Evolutionary conservation across 2,329 filamentous ascomycete species (phyloP).

Genomic region (Epichloe sp.): DNA sequence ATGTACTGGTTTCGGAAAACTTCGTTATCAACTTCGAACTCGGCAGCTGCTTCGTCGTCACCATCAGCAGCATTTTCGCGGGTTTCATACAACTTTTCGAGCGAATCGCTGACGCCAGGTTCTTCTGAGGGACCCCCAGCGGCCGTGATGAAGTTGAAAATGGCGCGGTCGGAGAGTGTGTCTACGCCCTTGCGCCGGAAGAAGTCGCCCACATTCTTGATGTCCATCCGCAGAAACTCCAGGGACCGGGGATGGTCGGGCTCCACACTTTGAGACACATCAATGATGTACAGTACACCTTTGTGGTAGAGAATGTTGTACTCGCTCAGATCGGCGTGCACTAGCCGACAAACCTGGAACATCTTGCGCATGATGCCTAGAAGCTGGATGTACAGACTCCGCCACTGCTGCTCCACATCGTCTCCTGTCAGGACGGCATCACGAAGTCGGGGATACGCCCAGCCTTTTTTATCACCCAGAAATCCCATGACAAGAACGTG

Average conservation of each 20-base stretch:
- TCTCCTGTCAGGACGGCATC: constrained; percentile 65
- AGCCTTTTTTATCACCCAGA: constrained; percentile 74
- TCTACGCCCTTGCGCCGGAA: constrained; percentile 80
- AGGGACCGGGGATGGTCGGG: constrained; percentile 86
- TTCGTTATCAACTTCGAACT: constrained; percentile 68
- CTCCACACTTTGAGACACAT: constrained; percentile 95
- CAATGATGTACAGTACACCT: constrained; percentile 77
- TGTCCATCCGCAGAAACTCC: constrained; percentile 94
- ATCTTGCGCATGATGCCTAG: constrained; percentile 81
- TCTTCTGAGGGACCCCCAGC: constrained; percentile 49
- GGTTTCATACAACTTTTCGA: constrained; percentile 55
- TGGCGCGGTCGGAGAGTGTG: constrained; percentile 60
- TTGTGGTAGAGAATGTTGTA: constrained; percentile 94
- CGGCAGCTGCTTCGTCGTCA: constrained; percentile 32
- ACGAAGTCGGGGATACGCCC: constrained; percentile 75
- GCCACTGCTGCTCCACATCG: constrained; percentile 61
- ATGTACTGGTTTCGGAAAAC: constrained; percentile 97
- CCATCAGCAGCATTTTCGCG: constrained; percentile 36
- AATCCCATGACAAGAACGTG: constrained; percentile 95
- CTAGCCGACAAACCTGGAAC: constrained; percentile 83
- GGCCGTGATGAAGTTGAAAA: constrained; percentile 72
- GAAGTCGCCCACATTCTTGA: constrained; percentile 92
- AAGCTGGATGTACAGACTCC: constrained; percentile 66
- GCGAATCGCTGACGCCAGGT: constrained; percentile 42
- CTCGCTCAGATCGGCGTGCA: constrained; percentile 94